These are phyloP conservation scores for Pleoardoris graminearum DNA, from an alignment of 2,329 filamentous ascomycete genomes.

Conservation along the genomic window DNA sequence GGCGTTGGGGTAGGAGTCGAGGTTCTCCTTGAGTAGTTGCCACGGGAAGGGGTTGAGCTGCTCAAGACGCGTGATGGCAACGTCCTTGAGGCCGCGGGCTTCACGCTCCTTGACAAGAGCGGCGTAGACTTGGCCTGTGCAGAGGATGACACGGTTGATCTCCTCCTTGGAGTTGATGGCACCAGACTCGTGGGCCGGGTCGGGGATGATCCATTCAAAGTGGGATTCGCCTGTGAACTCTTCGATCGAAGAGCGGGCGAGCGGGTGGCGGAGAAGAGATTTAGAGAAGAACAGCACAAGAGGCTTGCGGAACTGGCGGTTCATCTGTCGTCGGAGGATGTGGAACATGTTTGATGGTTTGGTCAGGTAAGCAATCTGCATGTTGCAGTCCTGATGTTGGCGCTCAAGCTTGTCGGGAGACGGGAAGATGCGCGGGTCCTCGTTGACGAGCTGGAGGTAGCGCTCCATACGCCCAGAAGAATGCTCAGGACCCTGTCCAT, in stretches of 20 bases:
- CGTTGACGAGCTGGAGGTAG: constrained; percentile 95
- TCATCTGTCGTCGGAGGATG: constrained; percentile 93
- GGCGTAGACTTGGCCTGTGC: constrained; percentile 91
- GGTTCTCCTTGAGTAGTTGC: constrained; percentile 93
- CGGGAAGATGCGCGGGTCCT: constrained; percentile 94
- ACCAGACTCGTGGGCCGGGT: constrained; percentile 78
- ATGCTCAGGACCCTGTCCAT: constrained; percentile 97
- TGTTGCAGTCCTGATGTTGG: constrained; percentile 99
- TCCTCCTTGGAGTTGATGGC: constrained; percentile 78
- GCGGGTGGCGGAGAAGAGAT: constrained; percentile 88
- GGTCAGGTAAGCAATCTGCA: constrained; percentile 98
- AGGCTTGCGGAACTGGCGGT: constrained; percentile 98
- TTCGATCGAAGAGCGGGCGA: constrained; percentile 86
- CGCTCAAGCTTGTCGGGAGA: constrained; percentile 85
- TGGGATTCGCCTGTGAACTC: constrained; percentile 89
- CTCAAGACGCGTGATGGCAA: constrained; percentile 93
- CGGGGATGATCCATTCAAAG: constrained; percentile 95
- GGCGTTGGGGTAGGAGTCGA: constrained; percentile 95
- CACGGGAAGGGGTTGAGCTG: constrained; percentile 99
- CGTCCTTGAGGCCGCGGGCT: constrained; percentile 82
- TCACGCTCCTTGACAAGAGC: constrained; percentile 89
- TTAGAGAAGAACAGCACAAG: constrained; percentile 99
- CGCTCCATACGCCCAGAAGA: constrained; percentile 96
- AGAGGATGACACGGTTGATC: constrained; percentile 92
- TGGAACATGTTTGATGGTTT: constrained; percentile 96